Percentiles rank a stretch among this genome's conserved stretches.
These are phyloP conservation scores for Heliamphora pulchella DNA, from an alignment of 179 eudicot species.

Conservation along the genomic window DNA sequence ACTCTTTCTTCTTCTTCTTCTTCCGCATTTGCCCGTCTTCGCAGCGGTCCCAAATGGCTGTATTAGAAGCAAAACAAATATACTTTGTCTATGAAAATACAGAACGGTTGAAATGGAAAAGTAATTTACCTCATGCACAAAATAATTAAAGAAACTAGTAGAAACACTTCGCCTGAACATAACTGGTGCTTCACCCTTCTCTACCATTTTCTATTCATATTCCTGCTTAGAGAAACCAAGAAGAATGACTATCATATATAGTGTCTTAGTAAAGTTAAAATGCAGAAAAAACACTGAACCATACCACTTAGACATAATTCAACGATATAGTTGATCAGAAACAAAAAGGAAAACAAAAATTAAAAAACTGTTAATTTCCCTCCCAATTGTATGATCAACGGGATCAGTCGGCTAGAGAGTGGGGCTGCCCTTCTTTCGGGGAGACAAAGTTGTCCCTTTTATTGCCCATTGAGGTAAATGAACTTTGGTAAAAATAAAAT, in stretches of 20 bases:
- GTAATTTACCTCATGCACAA: slow-evolving; percentile 5
- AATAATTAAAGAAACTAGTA: not conserved
- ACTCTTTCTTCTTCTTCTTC: slow-evolving; percentile 90
- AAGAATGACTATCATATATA: slow-evolving; percentile 13
- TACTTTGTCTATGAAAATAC: slow-evolving; percentile 18
- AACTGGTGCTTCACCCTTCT: slow-evolving; percentile 92
- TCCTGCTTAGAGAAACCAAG: slow-evolving; percentile 43
- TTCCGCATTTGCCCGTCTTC: slow-evolving; percentile 56
- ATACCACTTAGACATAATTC: not conserved
- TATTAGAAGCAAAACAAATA: slow-evolving; percentile 24
- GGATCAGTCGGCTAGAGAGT: not conserved
- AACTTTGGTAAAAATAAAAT: not conserved
- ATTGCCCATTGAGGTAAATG: not conserved
- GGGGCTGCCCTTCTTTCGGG: not conserved
- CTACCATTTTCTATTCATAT: slow-evolving; percentile 84
- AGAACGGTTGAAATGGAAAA: no score
- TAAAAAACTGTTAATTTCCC: not conserved
- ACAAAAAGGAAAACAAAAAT: not conserved
- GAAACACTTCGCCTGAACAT: slow-evolving; percentile 84
- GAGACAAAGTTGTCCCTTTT: not conserved
- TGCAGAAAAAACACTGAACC: not conserved
- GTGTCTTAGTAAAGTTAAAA: not conserved
- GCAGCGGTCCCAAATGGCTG: slow-evolving; percentile 90
- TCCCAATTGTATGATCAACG: not conserved
- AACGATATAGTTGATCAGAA: not conserved